Conservation (phyloP, 1,284 basidiomycete genomes). For the Leccinum pachyderme region DNA sequence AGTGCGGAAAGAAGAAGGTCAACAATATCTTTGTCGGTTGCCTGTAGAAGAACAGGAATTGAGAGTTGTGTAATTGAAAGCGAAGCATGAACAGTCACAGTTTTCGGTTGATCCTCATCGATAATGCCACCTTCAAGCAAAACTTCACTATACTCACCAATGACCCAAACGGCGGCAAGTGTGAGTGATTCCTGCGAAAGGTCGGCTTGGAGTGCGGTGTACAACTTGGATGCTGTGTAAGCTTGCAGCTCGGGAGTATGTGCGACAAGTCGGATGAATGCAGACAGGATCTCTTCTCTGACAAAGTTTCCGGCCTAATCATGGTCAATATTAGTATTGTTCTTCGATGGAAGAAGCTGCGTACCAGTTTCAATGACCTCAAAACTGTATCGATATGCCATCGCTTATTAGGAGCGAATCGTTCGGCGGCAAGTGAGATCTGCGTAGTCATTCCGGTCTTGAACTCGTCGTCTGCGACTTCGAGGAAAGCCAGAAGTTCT, state of each 20-base stretch:
- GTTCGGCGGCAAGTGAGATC: constrained; percentile 93
- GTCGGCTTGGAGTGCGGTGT: constrained; percentile 83
- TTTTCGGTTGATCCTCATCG: constrained; percentile 80
- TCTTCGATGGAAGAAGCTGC: constrained; percentile 27
- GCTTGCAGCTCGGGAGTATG: constrained; percentile 97
- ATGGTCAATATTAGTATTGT: background rate
- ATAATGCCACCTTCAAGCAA: constrained; percentile 87
- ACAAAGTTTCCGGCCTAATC: constrained; percentile 96
- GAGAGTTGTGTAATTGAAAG: background rate
- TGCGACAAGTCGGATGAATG: constrained; percentile 94
- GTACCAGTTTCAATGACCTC: constrained; percentile 86
- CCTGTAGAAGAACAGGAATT: constrained; percentile 38
- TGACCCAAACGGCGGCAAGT: constrained; percentile 90
- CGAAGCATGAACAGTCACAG: constrained; percentile 41
- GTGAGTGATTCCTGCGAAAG: constrained; percentile 97
- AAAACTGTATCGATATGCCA: constrained; percentile 99
- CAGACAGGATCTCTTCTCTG: constrained; percentile 92
- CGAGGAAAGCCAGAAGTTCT: constrained; percentile 93
- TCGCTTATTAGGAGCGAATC: constrained; percentile 95
- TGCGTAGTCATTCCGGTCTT: constrained; percentile 98
- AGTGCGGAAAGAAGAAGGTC: constrained; percentile 87
- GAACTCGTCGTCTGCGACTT: constrained; percentile 99
- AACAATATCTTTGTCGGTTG: constrained; percentile 79
- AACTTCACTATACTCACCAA: constrained; percentile 96
- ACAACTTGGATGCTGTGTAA: constrained; percentile 93